phyloP scores from a whole-genome alignment of 2,329 filamentous ascomycete species.

The Pseudogymnoascus sp. region DNA sequence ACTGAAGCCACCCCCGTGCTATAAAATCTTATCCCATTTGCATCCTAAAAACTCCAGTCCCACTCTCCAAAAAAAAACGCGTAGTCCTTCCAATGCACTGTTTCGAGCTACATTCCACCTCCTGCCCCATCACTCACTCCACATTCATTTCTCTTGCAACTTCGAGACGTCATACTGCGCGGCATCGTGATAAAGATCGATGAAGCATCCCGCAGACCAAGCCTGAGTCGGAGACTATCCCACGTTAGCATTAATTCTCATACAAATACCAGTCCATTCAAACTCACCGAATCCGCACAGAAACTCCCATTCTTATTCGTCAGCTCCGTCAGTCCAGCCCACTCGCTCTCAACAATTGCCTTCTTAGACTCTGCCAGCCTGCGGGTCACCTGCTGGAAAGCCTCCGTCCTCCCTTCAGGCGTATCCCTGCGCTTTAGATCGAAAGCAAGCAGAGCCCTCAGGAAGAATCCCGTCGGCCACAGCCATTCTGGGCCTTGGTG shows the following conservation, averaged over 20 bases:
- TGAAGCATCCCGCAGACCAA: constrained; percentile 90
- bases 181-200: constrained; percentile 94
- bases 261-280: constrained; percentile 12
- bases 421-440: constrained; percentile 67
- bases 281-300: constrained; percentile 79
- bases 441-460: constrained; percentile 85
- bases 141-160: constrained; percentile 1
- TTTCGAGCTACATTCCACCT: neutral
- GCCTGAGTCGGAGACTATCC: constrained; percentile 82
- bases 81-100: neutral
- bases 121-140: neutral
- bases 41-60: neutral
- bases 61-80: constrained; percentile 1
- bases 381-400: constrained; percentile 89
- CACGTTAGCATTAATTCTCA: constrained; percentile 27
- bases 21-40: neutral
- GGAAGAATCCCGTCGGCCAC: constrained; percentile 94
- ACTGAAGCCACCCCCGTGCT: neutral
- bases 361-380: constrained; percentile 77
- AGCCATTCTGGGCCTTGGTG: constrained; percentile 98
- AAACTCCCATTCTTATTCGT: constrained; percentile 82
- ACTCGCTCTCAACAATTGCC: constrained; percentile 70
- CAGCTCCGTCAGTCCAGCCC: constrained; percentile 88
- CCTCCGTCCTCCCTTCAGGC: constrained; percentile 67
- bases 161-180: constrained; percentile 32